Conservation (phyloP, 441 rosid genomes). For the Syzygium syzygioides region DNA sequence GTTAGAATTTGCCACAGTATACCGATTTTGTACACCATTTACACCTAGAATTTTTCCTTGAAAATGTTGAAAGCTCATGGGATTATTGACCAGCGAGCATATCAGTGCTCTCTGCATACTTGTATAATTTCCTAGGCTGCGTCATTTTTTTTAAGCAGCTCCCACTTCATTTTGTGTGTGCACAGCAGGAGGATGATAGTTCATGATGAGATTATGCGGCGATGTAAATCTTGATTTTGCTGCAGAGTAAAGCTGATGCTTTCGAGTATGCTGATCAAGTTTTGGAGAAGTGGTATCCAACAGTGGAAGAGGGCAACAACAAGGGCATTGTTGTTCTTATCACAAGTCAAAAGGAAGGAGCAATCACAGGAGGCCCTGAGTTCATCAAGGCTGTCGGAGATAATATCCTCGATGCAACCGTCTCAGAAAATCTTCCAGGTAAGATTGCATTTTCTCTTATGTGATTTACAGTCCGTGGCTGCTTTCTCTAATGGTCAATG, state of each 20-base stretch:
- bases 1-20: not conserved
- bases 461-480: not conserved
- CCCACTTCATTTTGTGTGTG: not conserved
- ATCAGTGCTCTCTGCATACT: not conserved
- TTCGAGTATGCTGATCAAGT: constrained; percentile 98
- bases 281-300: constrained; percentile 88
- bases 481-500: not conserved
- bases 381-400: constrained; percentile 87
- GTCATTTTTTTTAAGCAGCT: not conserved
- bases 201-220: not conserved
- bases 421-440: constrained; percentile 95
- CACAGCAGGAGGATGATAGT: not conserved
- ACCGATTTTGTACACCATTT: not conserved
- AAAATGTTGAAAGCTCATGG: not conserved
- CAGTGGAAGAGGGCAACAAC: constrained; percentile 75
- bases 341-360: constrained; percentile 95
- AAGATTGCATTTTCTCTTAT: constrained; percentile 6
- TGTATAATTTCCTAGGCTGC: not conserved
- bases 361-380: constrained; percentile 89
- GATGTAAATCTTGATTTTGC: not conserved
- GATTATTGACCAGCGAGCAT: not conserved
- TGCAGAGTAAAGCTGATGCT: constrained; percentile 99
- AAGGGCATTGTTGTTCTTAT: constrained; percentile 90
- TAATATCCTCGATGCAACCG: constrained; percentile 73
- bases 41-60: not conserved